Percentiles rank a stretch among this genome's conserved stretches.
phyloP scores from a whole-genome alignment of 352 stramenopile genomes.

The Phytophthora meadii region DNA sequence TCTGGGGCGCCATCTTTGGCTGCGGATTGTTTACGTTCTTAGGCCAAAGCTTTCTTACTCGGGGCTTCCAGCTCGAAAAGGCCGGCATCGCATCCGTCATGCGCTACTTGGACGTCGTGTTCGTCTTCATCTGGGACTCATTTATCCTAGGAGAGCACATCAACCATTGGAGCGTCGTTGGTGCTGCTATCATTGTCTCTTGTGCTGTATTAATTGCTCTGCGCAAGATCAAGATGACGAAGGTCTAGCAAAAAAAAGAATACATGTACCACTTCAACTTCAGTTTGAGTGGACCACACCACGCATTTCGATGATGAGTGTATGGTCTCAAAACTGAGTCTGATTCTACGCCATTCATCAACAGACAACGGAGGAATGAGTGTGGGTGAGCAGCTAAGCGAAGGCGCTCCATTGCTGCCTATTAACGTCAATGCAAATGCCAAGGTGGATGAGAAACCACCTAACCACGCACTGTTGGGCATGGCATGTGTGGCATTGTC shows the following conservation, averaged over 20 bases:
- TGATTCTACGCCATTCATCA: conserved; percentile 3
- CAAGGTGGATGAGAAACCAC: conserved; percentile 17
- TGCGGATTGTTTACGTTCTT: conserved; percentile 48
- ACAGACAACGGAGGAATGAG: conserved; percentile 8
- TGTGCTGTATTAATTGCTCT: conserved; percentile 53
- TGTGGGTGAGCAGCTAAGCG: conserved; percentile 7
- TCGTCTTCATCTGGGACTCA: conserved; percentile 74
- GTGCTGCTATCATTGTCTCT: conserved; percentile 49
- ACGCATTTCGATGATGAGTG: too few relatives aligned
- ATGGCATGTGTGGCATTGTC: conserved; percentile 64
- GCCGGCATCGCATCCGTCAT: conserved; percentile 65
- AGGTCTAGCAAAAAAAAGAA: background rate
- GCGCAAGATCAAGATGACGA: conserved; percentile 39
- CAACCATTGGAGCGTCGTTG: conserved; percentile 56
- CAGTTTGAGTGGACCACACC: background rate
- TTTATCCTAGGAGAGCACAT: conserved; percentile 50
- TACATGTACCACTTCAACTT: too few relatives aligned
- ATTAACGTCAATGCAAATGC: background rate
- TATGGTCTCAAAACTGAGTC: too few relatives aligned
- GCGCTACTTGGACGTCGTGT: conserved; percentile 74
- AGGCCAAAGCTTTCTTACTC: conserved; percentile 59
- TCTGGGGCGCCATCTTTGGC: conserved; percentile 47
- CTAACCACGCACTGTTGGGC: conserved; percentile 60
- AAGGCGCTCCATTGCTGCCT: conserved; percentile 23
- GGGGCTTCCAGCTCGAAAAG: conserved; percentile 69